A percentile compares a stretch with the other conserved stretches of the same genome.
phyloP scores from a whole-genome alignment of 371 early-diverging fungal species.

The Lichtheimia hyalospora region DNA sequence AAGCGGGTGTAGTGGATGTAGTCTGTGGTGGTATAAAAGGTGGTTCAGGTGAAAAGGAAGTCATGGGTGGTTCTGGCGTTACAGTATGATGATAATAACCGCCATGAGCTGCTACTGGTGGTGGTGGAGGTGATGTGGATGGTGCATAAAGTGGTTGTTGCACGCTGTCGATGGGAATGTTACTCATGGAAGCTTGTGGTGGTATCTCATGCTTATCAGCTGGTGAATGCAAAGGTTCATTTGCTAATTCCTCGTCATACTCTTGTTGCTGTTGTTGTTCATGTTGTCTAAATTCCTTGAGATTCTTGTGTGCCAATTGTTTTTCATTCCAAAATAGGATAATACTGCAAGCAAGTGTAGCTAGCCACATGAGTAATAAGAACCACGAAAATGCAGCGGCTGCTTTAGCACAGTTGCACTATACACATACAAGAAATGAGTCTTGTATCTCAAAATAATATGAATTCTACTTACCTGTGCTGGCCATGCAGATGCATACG shows the following conservation, averaged over 20 bases:
- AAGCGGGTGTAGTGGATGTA: not conserved
- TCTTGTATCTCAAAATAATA: not conserved
- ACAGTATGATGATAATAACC: too few relatives aligned
- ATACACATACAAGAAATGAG: not conserved
- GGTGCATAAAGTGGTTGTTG: not conserved
- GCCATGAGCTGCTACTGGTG: not conserved
- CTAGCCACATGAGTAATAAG: slow-evolving; percentile 42
- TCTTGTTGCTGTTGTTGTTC: not conserved
- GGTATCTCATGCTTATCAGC: not conserved
- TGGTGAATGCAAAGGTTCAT: not conserved
- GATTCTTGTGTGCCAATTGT: slow-evolving; percentile 31
- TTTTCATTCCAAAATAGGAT: slow-evolving; percentile 45
- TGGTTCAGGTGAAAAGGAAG: not conserved
- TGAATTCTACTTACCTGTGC: slow-evolving; percentile 32
- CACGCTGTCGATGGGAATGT: not conserved
- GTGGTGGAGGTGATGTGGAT: not conserved
- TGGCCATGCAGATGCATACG: slow-evolving; percentile 29
- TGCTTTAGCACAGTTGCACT: slow-evolving; percentile 48
- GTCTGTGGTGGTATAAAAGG: not conserved
- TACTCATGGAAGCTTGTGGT: not conserved
- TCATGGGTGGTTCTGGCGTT: too few relatives aligned
- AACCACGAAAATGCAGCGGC: slow-evolving; percentile 48
- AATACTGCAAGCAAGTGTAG: slow-evolving; percentile 25
- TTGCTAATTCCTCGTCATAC: not conserved
- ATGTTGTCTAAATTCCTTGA: slow-evolving; percentile 5